These are phyloP conservation scores for Russula sp. DNA, from an alignment of 768 basidiomycete species.

Conservation along the genomic window DNA sequence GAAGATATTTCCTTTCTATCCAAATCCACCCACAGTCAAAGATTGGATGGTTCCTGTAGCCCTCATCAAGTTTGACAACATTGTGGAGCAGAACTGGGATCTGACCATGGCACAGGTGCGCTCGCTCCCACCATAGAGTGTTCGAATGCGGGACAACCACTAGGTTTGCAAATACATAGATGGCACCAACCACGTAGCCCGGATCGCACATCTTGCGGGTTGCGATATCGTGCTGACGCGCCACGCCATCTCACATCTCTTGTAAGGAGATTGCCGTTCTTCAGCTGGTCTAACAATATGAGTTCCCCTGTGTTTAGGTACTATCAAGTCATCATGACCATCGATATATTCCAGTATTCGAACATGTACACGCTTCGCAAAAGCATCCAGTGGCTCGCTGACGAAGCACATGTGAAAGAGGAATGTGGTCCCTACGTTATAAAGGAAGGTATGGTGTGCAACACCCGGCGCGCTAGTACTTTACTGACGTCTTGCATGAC, in stretches of 20 bases:
- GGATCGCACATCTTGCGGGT: conserved; percentile 87
- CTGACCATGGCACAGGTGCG: conserved; percentile 81
- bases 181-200: conserved; percentile 84
- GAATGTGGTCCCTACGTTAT: conserved; percentile 94
- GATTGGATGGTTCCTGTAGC: conserved; percentile 97
- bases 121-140: background rate
- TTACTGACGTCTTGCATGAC: background rate
- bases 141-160: conserved; percentile 1
- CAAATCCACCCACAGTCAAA: conserved; percentile 81
- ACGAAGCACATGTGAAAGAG: conserved; percentile 72
- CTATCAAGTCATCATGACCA: conserved; percentile 93
- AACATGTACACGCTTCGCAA: conserved; percentile 94
- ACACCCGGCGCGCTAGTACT: conserved; percentile 1
- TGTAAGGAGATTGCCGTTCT: conserved; percentile 44
- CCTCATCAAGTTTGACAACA: conserved; percentile 71
- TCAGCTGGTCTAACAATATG: background rate
- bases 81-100: conserved; percentile 93
- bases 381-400: conserved; percentile 80
- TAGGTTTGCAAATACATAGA: conserved; percentile 79
- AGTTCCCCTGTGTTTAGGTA: conserved; percentile 47
- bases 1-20: conserved; percentile 95
- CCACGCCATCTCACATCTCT: conserved; percentile 82
- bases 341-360: conserved; percentile 96
- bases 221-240: conserved; percentile 78
- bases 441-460: conserved; percentile 46